Evolutionary conservation across 495 filamentous ascomycete species (phyloP), one percentile per base, ranked within the genome.

Genomic region (Aspergillus coremiiformis): DNA sequence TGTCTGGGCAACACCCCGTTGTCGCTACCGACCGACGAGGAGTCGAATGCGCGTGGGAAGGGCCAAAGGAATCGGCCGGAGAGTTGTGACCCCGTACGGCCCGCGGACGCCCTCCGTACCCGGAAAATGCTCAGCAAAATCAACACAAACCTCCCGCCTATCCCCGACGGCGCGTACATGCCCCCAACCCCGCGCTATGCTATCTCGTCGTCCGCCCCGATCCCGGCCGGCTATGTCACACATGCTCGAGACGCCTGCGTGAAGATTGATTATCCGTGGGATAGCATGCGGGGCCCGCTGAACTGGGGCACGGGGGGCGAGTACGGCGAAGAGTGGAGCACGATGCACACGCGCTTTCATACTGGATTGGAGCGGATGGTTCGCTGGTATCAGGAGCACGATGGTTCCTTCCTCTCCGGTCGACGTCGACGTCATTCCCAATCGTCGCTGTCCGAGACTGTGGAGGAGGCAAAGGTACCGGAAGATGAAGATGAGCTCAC

Each of bases 241-340:
- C 93, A 98, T 68, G 91, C 94, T n/a, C 83, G 89, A 41, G 86
- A 96, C 57, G 86, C 86, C 5, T 95, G 90, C 59, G 79, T 87
- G 5, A 81, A 84, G 35, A 78, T 95, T 14, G 94, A 97, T 66
- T 92, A 86, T 60, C 86, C 89, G 61, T 99, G 93, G 93, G 90
- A 99, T 57, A 95, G 90, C 54, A 92, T 88, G 74, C 79, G 85
- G 37, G 73, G 75, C 1, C 81, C 86, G 0, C 76, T 83, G 21
- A 72, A 82, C 23, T 95, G 92, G 85, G 93, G 90, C 12, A 79
- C 87, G 56, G 93, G 93, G 0, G 94, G 90, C 10, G 80, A 86
- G 20, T 86, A 87, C 53, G 90, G 87, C 0, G 93, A 99, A 62
- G 93, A 97, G 68, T 99, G 93, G 93, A 85, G 88, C 32, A 66